These are phyloP conservation scores for Termitomyces eurrhizus DNA, from an alignment of 768 basidiomycete genomes.

Conservation along the genomic window DNA sequence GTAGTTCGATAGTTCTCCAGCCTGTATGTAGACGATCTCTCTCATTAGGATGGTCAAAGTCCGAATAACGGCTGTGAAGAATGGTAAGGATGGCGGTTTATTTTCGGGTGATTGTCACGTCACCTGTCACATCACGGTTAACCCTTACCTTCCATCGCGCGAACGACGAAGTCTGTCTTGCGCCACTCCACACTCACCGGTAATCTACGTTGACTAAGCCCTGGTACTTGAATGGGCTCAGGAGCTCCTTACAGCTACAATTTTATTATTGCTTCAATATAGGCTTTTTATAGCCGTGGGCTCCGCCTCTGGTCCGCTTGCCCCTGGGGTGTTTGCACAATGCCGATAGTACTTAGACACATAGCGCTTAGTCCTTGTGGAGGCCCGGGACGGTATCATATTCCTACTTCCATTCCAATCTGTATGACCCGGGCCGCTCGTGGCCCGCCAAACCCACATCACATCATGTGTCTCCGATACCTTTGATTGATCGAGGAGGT, in stretches of 20 bases:
- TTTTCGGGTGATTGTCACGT: slow-evolving; percentile 12
- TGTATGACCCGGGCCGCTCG: slow-evolving; percentile 8
- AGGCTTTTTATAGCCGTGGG: too few species aligned
- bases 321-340: neutral
- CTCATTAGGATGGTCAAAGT: slow-evolving; percentile 41
- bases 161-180: too few species aligned
- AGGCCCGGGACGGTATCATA: neutral
- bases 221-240: neutral
- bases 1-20: slow-evolving; percentile 63
- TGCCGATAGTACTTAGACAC: neutral
- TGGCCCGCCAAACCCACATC: slow-evolving; percentile 5
- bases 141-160: neutral
- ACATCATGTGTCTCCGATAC: neutral
- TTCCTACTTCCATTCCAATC: too few species aligned
- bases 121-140: slow-evolving; percentile 13
- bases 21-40: slow-evolving; percentile 78
- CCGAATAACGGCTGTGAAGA: neutral
- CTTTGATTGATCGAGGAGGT: slow-evolving; percentile 24
- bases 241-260: neutral
- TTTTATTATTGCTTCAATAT: too few species aligned
- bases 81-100: neutral
- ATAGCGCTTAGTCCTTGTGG: neutral
- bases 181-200: neutral
- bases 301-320: neutral
- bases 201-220: neutral